phyloP scores from a whole-genome alignment of 176 grass and related monocot genomes.

The Oryza coarctata region DNA sequence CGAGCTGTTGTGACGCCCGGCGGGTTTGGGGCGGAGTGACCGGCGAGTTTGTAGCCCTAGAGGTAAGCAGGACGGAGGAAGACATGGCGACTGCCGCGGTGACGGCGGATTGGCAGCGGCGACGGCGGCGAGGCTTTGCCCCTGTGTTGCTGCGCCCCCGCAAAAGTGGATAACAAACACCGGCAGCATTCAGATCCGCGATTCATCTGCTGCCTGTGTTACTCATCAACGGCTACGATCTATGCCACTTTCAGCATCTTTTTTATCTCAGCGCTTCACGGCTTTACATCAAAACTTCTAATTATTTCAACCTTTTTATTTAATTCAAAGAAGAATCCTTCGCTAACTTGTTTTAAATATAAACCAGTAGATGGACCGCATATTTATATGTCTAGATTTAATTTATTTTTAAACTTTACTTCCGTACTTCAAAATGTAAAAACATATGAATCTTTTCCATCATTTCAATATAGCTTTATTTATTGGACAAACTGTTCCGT shows the following conservation, averaged over 20 bases:
- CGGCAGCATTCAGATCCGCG: not conserved
- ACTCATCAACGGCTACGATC: not conserved
- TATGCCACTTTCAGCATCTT: not conserved
- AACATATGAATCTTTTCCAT: too few relatives aligned
- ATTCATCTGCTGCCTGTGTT: not conserved
- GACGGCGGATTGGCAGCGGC: not conserved
- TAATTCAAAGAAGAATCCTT: too few relatives aligned
- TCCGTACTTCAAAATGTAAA: too few relatives aligned
- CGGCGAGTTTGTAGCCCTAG: not conserved
- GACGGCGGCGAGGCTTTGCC: not conserved
- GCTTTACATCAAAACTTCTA: too few relatives aligned
- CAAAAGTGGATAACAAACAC: constrained; percentile 4
- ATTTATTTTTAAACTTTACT: too few relatives aligned
- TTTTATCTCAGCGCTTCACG: too few relatives aligned
- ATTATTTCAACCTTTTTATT: too few relatives aligned
- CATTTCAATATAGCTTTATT: too few relatives aligned
- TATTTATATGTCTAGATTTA: too few relatives aligned
- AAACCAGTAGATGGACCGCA: too few relatives aligned
- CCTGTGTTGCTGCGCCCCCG: not conserved
- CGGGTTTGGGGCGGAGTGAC: not conserved
- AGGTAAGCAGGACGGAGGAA: constrained; percentile 26
- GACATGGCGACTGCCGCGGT: constrained; percentile 28
- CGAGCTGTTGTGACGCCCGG: not conserved
- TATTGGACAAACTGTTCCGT: too few relatives aligned
- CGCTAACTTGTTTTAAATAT: too few relatives aligned